phyloP scores from a whole-genome alignment of 108 stramenopile genomes.

The Hondaea fermentalgiana region DNA sequence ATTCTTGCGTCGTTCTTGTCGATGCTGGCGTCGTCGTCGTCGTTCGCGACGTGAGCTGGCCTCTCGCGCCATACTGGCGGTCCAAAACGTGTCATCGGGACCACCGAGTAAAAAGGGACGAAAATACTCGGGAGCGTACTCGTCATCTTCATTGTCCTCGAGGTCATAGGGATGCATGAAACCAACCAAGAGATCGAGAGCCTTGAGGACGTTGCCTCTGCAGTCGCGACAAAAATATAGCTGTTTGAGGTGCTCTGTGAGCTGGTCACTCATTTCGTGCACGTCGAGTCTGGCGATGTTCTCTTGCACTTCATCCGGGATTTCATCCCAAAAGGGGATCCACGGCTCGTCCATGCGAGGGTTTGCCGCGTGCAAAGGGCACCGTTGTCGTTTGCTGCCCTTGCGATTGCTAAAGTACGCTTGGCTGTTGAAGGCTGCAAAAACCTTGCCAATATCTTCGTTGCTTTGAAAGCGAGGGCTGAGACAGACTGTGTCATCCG shows the following conservation, averaged over 20 bases:
- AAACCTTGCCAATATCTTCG: not conserved
- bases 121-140: not conserved
- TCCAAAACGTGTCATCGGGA: not conserved
- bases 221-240: conserved; percentile 1
- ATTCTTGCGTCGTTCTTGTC: not conserved
- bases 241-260: not conserved
- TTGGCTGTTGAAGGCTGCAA: not conserved
- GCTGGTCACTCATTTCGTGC: not conserved
- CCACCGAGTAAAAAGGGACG: not conserved
- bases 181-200: not conserved
- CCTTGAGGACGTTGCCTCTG: not conserved
- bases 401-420: not conserved
- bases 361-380: not conserved
- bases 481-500: not conserved
- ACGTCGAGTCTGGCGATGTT: not conserved
- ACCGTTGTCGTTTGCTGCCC: not conserved
- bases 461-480: not conserved
- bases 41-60: no score
- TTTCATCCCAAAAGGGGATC: not conserved
- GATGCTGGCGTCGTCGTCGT: no score
- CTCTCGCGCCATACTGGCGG: no score
- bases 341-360: conserved; percentile 2
- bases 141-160: not conserved
- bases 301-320: not conserved
- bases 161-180: not conserved